Evolutionary conservation across 352 stramenopile species (phyloP), one percentile per base, ranked within the genome.

Genomic region (Phytopythium helicoides): DNA sequence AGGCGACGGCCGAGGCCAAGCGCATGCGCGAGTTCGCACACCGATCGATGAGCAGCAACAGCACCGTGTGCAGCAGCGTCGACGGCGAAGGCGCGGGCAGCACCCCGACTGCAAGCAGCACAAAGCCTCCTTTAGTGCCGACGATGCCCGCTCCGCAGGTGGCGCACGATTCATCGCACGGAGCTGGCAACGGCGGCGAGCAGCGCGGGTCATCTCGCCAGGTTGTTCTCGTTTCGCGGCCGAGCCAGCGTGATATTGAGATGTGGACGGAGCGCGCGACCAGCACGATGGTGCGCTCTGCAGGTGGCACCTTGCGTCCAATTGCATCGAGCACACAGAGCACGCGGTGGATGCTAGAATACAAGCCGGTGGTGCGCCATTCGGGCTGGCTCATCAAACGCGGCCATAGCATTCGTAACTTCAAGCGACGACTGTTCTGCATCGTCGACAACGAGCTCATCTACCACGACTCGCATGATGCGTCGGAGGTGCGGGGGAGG

Each of bases 321-420:
- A 66, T 67, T 12, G 65, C 68, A 6, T 78, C 76, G 5, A 81
- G 67, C 35, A 73, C 75, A 40, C 78, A 89, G 37, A 88, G 81
- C 60, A 66, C 59, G 33, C 73, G 73, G 25, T 89, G 77, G 73
- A 69, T 89, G 45, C 75, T 88, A 12, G 78, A 91, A 56, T 93
- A 93, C 71, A 93, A 93, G 44, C 84, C 84, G 1, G 68, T 89
- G 6, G 81, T 95, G 9, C 65, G 73, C 1, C 82, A 93, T 54
- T 95, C 85, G 23, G 85, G 85, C 10, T 95, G 85, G 85, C 77
- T 95, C 37, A 92, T 95, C 57, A 95, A 95, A 45, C 81, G 82
- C 18, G 85, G 76, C 25, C 71, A 87, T 39, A 85, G 81, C 19
- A 77, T 88, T 34, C 75, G 80, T 26, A 89, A 85, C 51, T 95